Evolutionary conservation across 2,329 filamentous ascomycete species (phyloP).

Genomic region (Ascomycota sp.): DNA sequence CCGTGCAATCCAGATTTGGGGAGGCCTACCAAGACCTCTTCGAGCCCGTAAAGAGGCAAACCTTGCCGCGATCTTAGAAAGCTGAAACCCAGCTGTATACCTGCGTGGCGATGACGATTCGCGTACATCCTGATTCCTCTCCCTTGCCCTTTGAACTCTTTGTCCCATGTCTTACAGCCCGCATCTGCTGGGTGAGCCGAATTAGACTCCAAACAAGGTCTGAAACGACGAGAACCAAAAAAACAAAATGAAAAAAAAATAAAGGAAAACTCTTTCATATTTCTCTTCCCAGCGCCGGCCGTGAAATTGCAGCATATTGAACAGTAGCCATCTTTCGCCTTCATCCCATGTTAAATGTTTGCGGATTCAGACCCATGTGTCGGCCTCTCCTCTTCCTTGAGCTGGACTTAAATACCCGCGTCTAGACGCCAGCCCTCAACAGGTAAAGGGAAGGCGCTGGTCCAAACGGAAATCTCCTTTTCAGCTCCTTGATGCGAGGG

Average conservation of each 20-base stretch:
- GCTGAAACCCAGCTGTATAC: too few species aligned
- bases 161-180: too few species aligned
- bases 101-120: too few species aligned
- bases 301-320: conserved; percentile 8
- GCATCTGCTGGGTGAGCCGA: too few species aligned
- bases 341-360: conserved; percentile 7
- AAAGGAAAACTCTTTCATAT: background rate
- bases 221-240: background rate
- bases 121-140: too few species aligned
- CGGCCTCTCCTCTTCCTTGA: background rate
- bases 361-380: background rate
- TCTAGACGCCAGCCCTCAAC: conserved; percentile 51
- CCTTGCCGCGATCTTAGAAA: too few species aligned
- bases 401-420: conserved; percentile 28
- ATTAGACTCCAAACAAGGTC: too few species aligned
- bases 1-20: too few species aligned
- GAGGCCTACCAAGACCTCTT: too few species aligned
- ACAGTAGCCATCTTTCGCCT: conserved; percentile 6
- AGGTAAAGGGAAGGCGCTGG: conserved; percentile 77
- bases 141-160: too few species aligned
- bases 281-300: conserved; percentile 4
- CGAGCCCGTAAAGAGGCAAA: too few species aligned
- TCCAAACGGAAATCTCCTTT: conserved; percentile 83
- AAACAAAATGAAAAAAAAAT: conserved; percentile 1
- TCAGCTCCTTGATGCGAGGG: conserved; percentile 62